Percentiles rank a stretch among this genome's conserved stretches.
Evolutionary conservation across 345 rosid genomes (phyloP).

Genomic region (Euphorbia lathyris): DNA sequence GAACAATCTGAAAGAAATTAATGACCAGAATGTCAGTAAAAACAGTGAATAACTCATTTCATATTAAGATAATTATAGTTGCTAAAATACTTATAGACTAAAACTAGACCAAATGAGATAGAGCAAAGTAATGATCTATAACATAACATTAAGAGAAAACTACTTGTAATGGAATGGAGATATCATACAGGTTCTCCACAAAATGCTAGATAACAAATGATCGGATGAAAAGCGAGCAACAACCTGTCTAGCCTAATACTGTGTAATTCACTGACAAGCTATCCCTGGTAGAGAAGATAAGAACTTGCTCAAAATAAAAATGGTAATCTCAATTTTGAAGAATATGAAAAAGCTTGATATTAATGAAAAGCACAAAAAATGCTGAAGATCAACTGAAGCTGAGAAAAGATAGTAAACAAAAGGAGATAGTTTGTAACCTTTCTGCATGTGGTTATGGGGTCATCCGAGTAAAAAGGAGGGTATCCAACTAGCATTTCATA

Average conservation of each 20-base stretch:
- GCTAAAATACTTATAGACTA: background rate
- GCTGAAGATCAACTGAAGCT: background rate
- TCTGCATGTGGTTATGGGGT: conserved; percentile 83
- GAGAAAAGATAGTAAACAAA: conserved; percentile 11
- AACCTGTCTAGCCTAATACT: conserved; percentile 3
- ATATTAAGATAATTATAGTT: background rate
- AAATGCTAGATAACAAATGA: background rate
- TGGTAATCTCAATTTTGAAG: background rate
- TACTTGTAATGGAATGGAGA: conserved; percentile 6
- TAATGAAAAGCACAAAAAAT: background rate
- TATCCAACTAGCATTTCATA: conserved; percentile 97
- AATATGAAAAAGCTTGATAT: background rate
- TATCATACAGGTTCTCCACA: background rate
- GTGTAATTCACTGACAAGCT: background rate
- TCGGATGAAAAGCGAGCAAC: background rate
- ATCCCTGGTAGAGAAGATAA: background rate
- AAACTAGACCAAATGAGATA: background rate
- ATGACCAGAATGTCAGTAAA: conserved; percentile 9
- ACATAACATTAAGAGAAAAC: background rate
- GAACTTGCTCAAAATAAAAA: background rate
- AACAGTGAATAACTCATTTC: background rate
- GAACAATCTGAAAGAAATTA: conserved; percentile 61
- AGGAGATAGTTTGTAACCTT: conserved; percentile 50
- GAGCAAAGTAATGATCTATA: conserved; percentile 1
- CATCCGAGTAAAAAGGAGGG: conserved; percentile 96